Evolutionary conservation across 1,284 basidiomycete genomes (phyloP).

Genomic region (Puccinia triticina): DNA sequence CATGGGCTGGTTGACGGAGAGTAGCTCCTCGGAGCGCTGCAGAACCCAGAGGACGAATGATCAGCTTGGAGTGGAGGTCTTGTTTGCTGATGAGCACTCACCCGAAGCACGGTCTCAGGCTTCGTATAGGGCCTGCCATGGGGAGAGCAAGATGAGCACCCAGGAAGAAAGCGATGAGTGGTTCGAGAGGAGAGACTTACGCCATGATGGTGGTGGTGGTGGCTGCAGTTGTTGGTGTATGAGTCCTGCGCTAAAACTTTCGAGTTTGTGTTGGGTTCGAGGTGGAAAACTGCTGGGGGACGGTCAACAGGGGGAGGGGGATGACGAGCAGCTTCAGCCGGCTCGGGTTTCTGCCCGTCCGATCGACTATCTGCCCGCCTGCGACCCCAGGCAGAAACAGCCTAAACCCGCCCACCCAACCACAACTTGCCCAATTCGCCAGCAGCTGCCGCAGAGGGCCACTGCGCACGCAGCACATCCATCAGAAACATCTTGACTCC

Average conservation of each 20-base stretch:
- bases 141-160: neutral
- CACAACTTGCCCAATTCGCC: neutral
- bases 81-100: constrained; percentile 45
- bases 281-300: neutral
- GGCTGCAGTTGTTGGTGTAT: neutral
- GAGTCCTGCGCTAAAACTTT: too few species aligned
- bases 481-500: too few species aligned
- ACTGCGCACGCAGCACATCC: neutral
- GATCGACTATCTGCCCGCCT: neutral
- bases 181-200: neutral
- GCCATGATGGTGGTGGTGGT: constrained; percentile 14
- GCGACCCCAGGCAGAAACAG: neutral
- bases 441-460: neutral
- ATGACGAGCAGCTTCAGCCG: neutral
- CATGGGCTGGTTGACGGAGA: constrained; percentile 83
- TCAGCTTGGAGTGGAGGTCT: constrained; percentile 18
- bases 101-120: constrained; percentile 84
- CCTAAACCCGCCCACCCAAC: neutral
- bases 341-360: neutral
- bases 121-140: constrained; percentile 72
- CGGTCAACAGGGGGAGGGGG: neutral
- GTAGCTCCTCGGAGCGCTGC: constrained; percentile 80
- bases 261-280: neutral
- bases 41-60: neutral
- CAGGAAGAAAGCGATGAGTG: neutral